A percentile compares a stretch with the other conserved stretches of the same genome.
Conservation (phyloP, 1,284 basidiomycete species). For the Fomitiporia mediterranea region DNA sequence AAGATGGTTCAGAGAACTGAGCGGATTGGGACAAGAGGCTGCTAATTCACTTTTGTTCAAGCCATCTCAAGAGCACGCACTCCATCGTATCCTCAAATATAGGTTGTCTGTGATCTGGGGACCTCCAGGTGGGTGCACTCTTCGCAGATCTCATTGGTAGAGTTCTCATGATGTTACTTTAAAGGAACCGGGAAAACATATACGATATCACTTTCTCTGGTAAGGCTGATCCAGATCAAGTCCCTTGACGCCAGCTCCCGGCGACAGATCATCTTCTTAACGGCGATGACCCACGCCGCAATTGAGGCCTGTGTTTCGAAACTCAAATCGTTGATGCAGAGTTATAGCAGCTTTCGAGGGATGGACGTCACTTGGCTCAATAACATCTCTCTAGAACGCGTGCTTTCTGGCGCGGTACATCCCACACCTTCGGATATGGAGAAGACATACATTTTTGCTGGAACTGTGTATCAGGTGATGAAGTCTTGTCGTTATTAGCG, state of each 20-base stretch:
- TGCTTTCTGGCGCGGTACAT: constrained; percentile 37
- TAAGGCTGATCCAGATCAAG: constrained; percentile 40
- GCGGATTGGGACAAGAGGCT: constrained; percentile 29
- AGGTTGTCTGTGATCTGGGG: constrained; percentile 45
- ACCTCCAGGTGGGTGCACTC: constrained; percentile 36
- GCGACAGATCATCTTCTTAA: constrained; percentile 40
- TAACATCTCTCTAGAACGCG: constrained; percentile 36
- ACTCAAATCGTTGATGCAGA: constrained; percentile 32
- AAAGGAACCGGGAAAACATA: constrained; percentile 48
- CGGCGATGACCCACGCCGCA: constrained; percentile 47
- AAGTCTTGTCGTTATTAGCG: not conserved
- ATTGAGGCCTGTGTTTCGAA: constrained; percentile 43
- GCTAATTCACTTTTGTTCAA: constrained; percentile 39
- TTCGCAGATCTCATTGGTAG: not conserved
- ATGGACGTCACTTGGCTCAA: constrained; percentile 38
- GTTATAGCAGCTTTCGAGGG: constrained; percentile 35
- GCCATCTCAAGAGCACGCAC: constrained; percentile 41
- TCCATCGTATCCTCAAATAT: constrained; percentile 38
- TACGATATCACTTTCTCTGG: constrained; percentile 41
- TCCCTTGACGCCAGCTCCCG: constrained; percentile 27
- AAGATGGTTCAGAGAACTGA: constrained; percentile 34
- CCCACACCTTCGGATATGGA: constrained; percentile 28
- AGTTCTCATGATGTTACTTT: not conserved
- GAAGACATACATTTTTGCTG: constrained; percentile 38
- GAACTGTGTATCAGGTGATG: constrained; percentile 48